Conservation (phyloP, 2,329 filamentous ascomycete species). For the Xylariaceae sp. region DNA sequence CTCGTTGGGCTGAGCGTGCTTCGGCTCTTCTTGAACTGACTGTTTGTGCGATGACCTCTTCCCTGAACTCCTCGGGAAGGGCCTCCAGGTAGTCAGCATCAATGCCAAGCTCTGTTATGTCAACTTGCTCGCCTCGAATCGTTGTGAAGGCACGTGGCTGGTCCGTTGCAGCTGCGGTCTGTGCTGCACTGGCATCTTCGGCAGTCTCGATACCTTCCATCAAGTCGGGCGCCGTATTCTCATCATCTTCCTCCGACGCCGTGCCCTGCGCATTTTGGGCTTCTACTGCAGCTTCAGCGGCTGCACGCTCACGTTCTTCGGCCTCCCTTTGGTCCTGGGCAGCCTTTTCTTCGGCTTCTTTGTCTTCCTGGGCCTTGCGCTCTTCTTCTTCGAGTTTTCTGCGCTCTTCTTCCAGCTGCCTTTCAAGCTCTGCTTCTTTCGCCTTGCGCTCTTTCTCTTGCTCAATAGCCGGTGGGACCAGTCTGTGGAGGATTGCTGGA, state of each 20-base stretch:
- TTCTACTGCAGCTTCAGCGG: conserved; percentile 38
- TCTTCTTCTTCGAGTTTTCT: conserved; percentile 60
- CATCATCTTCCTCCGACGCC: conserved; percentile 33
- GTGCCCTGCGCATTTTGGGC: conserved; percentile 41
- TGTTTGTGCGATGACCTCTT: conserved; percentile 91
- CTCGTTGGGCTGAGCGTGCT: conserved; percentile 58
- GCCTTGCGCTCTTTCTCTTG: conserved; percentile 65
- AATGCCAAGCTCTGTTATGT: conserved; percentile 91
- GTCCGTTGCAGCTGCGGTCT: conserved; percentile 35
- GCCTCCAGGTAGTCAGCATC: conserved; percentile 91
- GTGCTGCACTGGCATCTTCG: conserved; percentile 24
- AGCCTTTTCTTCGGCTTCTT: conserved; percentile 62
- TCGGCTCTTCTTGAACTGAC: conserved; percentile 76
- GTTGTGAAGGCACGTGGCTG: conserved; percentile 68
- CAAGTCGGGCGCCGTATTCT: conserved; percentile 18
- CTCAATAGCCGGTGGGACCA: conserved; percentile 80
- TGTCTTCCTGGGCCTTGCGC: conserved; percentile 58
- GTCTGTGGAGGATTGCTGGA: conserved; percentile 59
- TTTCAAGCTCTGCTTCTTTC: conserved; percentile 44
- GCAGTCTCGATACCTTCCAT: conserved; percentile 29
- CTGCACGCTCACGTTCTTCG: conserved; percentile 60
- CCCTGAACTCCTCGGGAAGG: conserved; percentile 92
- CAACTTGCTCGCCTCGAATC: conserved; percentile 78
- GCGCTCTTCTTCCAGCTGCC: conserved; percentile 50
- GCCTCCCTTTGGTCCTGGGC: conserved; percentile 61